Percentiles rank a stretch among this genome's conserved stretches.
These are phyloP conservation scores for Lentinula lateritia DNA, from an alignment of 768 basidiomycete genomes.

Conservation along the genomic window DNA sequence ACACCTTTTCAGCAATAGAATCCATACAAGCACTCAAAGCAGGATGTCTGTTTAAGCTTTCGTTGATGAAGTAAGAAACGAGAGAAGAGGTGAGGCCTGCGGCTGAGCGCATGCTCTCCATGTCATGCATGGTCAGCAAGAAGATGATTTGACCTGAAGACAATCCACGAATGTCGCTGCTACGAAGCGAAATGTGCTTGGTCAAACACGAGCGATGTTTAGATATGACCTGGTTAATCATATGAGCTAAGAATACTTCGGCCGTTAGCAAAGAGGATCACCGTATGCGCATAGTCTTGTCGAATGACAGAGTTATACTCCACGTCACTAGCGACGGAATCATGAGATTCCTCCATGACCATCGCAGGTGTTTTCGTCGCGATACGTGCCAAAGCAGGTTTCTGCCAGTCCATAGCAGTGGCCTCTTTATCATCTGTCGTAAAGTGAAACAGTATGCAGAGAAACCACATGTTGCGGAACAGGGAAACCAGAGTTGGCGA, in stretches of 20 bases:
- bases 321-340: slow-evolving; percentile 80
- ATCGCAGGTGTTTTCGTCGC: slow-evolving; percentile 83
- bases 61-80: slow-evolving; percentile 83
- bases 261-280: slow-evolving; percentile 25
- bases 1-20: slow-evolving; percentile 78
- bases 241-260: slow-evolving; percentile 5
- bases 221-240: slow-evolving; percentile 49
- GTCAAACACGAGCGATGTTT: slow-evolving; percentile 63
- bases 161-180: slow-evolving; percentile 66
- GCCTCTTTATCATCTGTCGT: slow-evolving; percentile 52
- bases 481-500: slow-evolving; percentile 60
- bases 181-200: slow-evolving; percentile 58
- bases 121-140: slow-evolving; percentile 77
- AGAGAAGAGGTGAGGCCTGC: slow-evolving; percentile 77
- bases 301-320: slow-evolving; percentile 91
- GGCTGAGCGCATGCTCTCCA: slow-evolving; percentile 83
- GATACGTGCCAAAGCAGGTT: slow-evolving; percentile 70
- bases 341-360: slow-evolving; percentile 76
- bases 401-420: slow-evolving; percentile 73
- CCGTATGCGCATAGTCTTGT: slow-evolving; percentile 76
- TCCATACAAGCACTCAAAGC: slow-evolving; percentile 77
- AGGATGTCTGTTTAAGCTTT: slow-evolving; percentile 69
- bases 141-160: slow-evolving; percentile 84
- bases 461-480: slow-evolving; percentile 93
- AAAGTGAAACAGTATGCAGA: slow-evolving; percentile 84